Conservation (phyloP, 108 stramenopile species). For the Stephanodiscus minutulus region DNA sequence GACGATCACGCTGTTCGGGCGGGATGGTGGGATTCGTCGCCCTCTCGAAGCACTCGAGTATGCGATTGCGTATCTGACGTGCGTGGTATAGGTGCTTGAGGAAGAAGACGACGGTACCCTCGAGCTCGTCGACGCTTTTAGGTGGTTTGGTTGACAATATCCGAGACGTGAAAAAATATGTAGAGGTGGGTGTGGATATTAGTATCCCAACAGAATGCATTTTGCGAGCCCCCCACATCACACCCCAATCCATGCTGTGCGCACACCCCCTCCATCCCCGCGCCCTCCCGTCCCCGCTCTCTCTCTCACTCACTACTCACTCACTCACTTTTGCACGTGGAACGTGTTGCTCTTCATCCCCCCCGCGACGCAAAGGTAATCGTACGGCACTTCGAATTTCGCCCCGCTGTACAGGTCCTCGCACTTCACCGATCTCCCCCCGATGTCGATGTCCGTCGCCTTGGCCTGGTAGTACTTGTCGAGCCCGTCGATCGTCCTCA, state of each 20-base stretch:
- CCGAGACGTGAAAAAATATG: too few relatives aligned
- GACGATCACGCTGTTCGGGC: conserved; percentile 68
- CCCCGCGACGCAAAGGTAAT: conserved; percentile 85
- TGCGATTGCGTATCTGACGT: conserved; percentile 88
- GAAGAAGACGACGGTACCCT: conserved; percentile 90
- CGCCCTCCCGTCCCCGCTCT: too few relatives aligned
- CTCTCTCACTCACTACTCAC: background rate
- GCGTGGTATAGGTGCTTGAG: conserved; percentile 96
- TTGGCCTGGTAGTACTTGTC: conserved; percentile 86
- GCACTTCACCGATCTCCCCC: conserved; percentile 60
- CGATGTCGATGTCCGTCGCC: conserved; percentile 66
- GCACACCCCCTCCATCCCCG: background rate
- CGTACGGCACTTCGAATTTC: conserved; percentile 82
- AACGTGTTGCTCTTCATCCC: conserved; percentile 95
- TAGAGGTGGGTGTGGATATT: too few relatives aligned
- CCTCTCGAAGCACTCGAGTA: conserved; percentile 95
- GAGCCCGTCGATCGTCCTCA: conserved; percentile 70
- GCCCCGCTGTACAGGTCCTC: conserved; percentile 65
- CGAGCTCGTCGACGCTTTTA: conserved; percentile 41
- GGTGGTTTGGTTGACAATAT: background rate
- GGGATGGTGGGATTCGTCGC: conserved; percentile 81
- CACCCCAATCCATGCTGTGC: too few relatives aligned
- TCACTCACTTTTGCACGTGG: conserved; percentile 62
- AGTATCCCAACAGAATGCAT: conserved; percentile 2
- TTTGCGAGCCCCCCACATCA: too few relatives aligned